Base-by-base conservation (phyloP, 768 basidiomycete genomes). In the Termitomyces sp. region DNA sequence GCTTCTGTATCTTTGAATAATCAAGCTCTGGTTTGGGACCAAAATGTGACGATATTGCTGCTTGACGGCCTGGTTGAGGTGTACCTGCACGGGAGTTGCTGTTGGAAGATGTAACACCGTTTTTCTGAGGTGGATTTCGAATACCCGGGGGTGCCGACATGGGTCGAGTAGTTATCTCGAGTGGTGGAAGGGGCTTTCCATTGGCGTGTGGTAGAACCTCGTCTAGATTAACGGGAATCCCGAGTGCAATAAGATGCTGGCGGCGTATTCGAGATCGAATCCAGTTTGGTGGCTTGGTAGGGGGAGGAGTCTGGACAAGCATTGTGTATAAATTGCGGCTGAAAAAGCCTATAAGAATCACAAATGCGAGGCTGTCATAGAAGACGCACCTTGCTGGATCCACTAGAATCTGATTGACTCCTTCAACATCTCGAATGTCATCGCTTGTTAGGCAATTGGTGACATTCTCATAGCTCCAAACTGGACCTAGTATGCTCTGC, bases 161-260 rank as follows among this genome's bases (percentile, higher is more conserved):
- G 2, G 91, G 89, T 46, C 92, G 82, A 22, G 93, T 94, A 30
- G 83, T 84, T 50, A 97, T 91, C 61, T 93, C 86, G 43, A 96
- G 77, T 20, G 87, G 81, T 3, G 95, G 95, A 36, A 96, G 77
- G 6, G 82, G 75, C 65, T 85, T 88, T 44, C 82, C 80, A 58
- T 77, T 82, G 8, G 81, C 77, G 47, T 81, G 84, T 2, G 91
- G 89, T 40, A 92, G 76, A 8, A 96, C 86, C 74, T 98, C 95
- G 68, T 98, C 95, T 6, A 98, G 79, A 68, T 98, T 98, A 53
- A 98, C 91, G 4, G 95, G 95, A 46, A 98, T 88, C 24, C 95
- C 95, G 26, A 98, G 84, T 13, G 92, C 75, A 59, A 96, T 96
- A 48, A 98, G 79, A 66, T 97, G 93, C 67, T 94, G 93, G 48